Evolutionary conservation across 2,329 filamentous ascomycete genomes (phyloP).

Genomic region (Fusarium heterosporum): DNA sequence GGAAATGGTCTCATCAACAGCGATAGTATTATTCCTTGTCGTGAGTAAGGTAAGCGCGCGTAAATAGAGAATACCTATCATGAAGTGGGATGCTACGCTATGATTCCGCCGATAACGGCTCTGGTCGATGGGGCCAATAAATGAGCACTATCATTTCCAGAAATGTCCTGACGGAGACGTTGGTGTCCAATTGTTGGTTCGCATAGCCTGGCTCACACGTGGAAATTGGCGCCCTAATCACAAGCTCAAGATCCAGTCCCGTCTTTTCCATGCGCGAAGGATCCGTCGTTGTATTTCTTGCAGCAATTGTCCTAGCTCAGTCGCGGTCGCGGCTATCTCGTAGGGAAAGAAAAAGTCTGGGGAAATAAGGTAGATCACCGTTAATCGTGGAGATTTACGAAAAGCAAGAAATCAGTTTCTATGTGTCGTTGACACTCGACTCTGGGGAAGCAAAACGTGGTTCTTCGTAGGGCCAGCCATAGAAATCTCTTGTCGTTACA

Average conservation of each 20-base stretch:
- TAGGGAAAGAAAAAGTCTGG: constrained; percentile 15
- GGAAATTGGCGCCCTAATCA: constrained; percentile 32
- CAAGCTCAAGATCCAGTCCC: constrained; percentile 40
- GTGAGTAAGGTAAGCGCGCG: constrained; percentile 12
- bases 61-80: neutral
- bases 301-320: neutral
- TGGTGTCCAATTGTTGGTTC: neutral
- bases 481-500: constrained; percentile 42
- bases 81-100: neutral
- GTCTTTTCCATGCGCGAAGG: constrained; percentile 5
- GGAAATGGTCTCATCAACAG: constrained; percentile 10
- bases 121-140: neutral
- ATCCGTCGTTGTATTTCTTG: neutral
- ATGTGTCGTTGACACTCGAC: constrained; percentile 16
- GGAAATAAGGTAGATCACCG: constrained; percentile 21
- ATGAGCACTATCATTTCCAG: neutral
- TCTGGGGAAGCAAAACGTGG: constrained; percentile 41
- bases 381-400: neutral
- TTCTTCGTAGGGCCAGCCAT: constrained; percentile 30
- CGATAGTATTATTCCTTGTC: neutral
- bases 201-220: constrained; percentile 21
- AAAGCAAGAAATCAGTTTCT: neutral
- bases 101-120: constrained; percentile 5
- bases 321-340: constrained; percentile 2
- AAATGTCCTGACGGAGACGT: neutral